Base-by-base conservation (phyloP, 768 basidiomycete species). In the Cystofilobasidium macerans region DNA sequence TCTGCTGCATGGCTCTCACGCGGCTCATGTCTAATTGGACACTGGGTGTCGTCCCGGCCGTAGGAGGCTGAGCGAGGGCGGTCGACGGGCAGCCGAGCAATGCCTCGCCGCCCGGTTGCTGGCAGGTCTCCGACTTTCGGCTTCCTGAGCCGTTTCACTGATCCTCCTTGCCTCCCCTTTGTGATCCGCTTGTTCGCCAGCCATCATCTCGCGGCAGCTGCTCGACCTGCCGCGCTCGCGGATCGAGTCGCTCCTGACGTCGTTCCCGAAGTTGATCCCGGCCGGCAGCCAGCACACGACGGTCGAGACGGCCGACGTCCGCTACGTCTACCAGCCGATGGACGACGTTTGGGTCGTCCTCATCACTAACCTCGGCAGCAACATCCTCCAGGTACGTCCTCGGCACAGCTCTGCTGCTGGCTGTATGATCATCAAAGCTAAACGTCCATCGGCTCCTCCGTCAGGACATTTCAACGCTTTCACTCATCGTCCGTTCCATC, bases 291-390 rank as follows among this genome's bases (percentile, higher is more conserved):
- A 95, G 76, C 92, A 97, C 75, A 95, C 93, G 4, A 89, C 90
- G n/a, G 87, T 94, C 71, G 93, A 89, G 80, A 95, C 90, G 0
- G 77, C 87, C 43, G 91, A 99, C 76, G 92, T 94, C 59, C 87
- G 92, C 71, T 97, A 91, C 74, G 92, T 97, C 69, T 97, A 94
- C 76, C 92, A 95, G 73, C 91, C 92, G 0, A 82, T 97, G 54
- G 92, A 95, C 76, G 91, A 97, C 75, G 84, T 98, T 30, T 98
- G 97, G 78, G 94, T 98, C 68, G 82, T 98, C 70, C 82, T 98
- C 70, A 93, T 98, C 78, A 98, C 94, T 62, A 98, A 97, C 79
- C 97, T 95, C 76, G 89, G 90, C 11, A 91, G 89, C n/a, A 99
- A 99, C 73, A 98, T 98, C 72, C 80, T 99, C 43, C 95, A 95